phyloP scores from a whole-genome alignment of 306 rosid species.

The Cyclanthera cordifolia region DNA sequence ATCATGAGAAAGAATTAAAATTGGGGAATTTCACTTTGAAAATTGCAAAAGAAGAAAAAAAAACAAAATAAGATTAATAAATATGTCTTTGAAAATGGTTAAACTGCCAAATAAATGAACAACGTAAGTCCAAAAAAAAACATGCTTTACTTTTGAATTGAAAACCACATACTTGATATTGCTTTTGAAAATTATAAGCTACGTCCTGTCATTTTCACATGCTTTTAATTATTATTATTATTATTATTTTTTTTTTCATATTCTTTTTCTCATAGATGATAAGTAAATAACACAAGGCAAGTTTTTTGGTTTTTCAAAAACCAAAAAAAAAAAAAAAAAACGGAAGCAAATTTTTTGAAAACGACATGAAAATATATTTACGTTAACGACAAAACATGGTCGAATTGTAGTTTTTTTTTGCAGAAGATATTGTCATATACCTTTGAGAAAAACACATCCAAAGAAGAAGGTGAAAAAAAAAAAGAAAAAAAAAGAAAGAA shows the following conservation, averaged over 20 bases:
- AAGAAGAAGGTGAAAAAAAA: too few relatives aligned
- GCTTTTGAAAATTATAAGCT: background rate
- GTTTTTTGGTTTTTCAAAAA: too few relatives aligned
- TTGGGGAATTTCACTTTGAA: background rate
- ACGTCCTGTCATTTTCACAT: background rate
- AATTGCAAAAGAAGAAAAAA: background rate
- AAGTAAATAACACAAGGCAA: background rate
- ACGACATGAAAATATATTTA: too few relatives aligned
- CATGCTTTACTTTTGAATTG: background rate
- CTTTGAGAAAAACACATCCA: too few relatives aligned
- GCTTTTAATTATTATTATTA: background rate
- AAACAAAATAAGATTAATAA: background rate
- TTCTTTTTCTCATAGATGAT: background rate
- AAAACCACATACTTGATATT: background rate
- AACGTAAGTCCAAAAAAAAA: background rate
- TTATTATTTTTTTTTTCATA: background rate
- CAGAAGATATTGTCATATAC: too few relatives aligned
- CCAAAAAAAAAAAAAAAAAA: too few relatives aligned
- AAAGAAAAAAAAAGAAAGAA: too few relatives aligned
- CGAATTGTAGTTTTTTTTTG: too few relatives aligned
- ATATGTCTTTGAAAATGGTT: background rate
- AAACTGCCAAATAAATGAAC: background rate
- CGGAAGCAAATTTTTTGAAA: too few relatives aligned
- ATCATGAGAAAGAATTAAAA: background rate
- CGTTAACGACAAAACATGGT: too few relatives aligned